These are phyloP conservation scores for Saccharomyces hybrid DNA, from an alignment of 1,139 yeast species.

Conservation along the genomic window DNA sequence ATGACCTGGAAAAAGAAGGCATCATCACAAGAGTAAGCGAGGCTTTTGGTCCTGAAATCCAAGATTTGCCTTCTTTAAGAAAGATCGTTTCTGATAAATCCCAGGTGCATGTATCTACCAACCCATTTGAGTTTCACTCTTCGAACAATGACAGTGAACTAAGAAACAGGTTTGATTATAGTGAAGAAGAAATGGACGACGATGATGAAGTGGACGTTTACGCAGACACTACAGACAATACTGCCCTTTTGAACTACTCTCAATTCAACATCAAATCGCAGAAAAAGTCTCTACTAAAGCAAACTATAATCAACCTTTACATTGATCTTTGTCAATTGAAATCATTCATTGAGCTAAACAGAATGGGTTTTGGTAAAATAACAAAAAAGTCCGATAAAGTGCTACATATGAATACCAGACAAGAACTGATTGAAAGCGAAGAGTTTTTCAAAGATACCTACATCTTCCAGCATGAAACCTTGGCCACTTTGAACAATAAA, in stretches of 20 bases:
- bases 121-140: background rate
- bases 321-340: constrained; percentile 59
- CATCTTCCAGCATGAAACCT: constrained; percentile 41
- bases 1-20: constrained; percentile 36
- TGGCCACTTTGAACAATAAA: constrained; percentile 40
- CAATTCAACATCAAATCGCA: constrained; percentile 35
- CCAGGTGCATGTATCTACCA: background rate
- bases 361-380: constrained; percentile 61
- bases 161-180: constrained; percentile 21
- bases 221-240: constrained; percentile 31
- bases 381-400: constrained; percentile 66
- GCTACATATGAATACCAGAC: constrained; percentile 42
- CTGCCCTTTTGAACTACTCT: constrained; percentile 33
- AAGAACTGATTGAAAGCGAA: constrained; percentile 39
- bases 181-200: constrained; percentile 22
- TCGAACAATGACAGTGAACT: background rate
- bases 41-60: background rate
- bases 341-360: constrained; percentile 58
- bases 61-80: background rate
- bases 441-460: constrained; percentile 40
- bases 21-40: constrained; percentile 4
- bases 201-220: constrained; percentile 32
- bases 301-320: constrained; percentile 48
- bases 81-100: background rate
- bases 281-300: constrained; percentile 46